A percentile compares a stretch with the other conserved stretches of the same genome.
Evolutionary conservation across 192 early-diverging fungal species (phyloP).

Genomic region (Umbelopsis vinacea): DNA sequence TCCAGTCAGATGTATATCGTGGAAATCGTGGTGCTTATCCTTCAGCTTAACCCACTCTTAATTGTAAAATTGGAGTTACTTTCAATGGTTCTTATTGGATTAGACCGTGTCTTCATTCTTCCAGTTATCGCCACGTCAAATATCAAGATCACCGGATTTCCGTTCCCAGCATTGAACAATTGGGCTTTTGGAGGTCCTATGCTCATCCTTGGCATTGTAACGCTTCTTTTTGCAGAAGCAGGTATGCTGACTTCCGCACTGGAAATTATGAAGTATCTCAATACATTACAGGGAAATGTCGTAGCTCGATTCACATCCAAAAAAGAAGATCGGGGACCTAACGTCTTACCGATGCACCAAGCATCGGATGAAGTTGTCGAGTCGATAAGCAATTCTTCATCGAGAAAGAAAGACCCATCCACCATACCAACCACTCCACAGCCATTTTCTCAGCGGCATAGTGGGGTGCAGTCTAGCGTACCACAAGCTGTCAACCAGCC

Average conservation of each 20-base stretch:
- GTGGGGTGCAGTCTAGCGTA: no score
- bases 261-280: neutral
- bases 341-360: neutral
- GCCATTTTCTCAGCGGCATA: no score
- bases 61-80: neutral
- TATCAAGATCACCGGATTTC: neutral
- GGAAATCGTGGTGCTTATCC: neutral
- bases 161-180: neutral
- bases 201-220: neutral
- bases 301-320: neutral
- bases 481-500: no score
- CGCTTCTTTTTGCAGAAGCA: neutral
- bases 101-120: neutral
- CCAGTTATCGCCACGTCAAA: neutral
- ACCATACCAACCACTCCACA: no score
- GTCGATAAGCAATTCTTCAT: no score
- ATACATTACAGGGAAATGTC: neutral
- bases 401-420: no score
- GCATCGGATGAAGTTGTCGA: neutral
- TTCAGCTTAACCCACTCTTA: neutral
- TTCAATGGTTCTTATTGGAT: neutral
- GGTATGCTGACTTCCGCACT: neutral
- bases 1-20: neutral
- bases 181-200: slow-evolving; percentile 2
- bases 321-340: neutral